Conservation (phyloP, 1,284 basidiomycete genomes). For the Ganoderma lucidum region DNA sequence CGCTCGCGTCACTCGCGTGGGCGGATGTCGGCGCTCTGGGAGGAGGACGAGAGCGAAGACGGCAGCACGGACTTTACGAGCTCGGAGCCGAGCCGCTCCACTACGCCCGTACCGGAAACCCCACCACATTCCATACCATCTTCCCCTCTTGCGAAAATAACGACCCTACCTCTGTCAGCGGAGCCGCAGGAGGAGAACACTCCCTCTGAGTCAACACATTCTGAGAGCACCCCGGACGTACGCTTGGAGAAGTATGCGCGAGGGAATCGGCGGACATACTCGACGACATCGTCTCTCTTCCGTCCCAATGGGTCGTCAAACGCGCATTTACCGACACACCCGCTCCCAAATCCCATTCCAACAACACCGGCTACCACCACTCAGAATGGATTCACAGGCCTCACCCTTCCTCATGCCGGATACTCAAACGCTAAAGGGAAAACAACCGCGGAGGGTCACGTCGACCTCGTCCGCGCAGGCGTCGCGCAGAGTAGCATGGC, state of each 20-base stretch:
- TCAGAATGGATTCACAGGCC: slow-evolving; percentile 64
- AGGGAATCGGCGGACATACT: slow-evolving; percentile 29
- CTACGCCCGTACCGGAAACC: slow-evolving; percentile 38
- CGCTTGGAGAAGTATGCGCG: slow-evolving; percentile 39
- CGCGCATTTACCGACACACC: slow-evolving; percentile 41
- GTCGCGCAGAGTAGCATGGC: slow-evolving; percentile 88
- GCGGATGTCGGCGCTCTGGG: slow-evolving; percentile 53
- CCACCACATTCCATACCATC: slow-evolving; percentile 28
- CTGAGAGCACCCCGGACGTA: slow-evolving; percentile 36
- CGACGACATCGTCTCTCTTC: slow-evolving; percentile 25
- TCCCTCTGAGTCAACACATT: slow-evolving; percentile 30
- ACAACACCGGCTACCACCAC: slow-evolving; percentile 25
- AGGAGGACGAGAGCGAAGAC: slow-evolving; percentile 51
- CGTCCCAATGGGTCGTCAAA: slow-evolving; percentile 24
- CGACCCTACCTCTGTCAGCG: slow-evolving; percentile 21
- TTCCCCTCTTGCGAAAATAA: slow-evolving; percentile 24
- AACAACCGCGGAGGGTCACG: slow-evolving; percentile 49
- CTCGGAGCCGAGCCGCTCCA: slow-evolving; percentile 38
- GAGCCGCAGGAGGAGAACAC: slow-evolving; percentile 26
- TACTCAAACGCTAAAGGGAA: slow-evolving; percentile 49
- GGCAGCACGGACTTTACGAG: slow-evolving; percentile 38
- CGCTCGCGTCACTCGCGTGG: slow-evolving; percentile 33
- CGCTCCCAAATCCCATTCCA: slow-evolving; percentile 41
- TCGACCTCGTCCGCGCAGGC: slow-evolving; percentile 79
- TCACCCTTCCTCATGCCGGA: slow-evolving; percentile 72